A percentile compares a stretch with the other conserved stretches of the same genome.
Conservation (phyloP, 1,284 basidiomycete genomes). For the Cutaneotrichosporon cavernicola region DNA sequence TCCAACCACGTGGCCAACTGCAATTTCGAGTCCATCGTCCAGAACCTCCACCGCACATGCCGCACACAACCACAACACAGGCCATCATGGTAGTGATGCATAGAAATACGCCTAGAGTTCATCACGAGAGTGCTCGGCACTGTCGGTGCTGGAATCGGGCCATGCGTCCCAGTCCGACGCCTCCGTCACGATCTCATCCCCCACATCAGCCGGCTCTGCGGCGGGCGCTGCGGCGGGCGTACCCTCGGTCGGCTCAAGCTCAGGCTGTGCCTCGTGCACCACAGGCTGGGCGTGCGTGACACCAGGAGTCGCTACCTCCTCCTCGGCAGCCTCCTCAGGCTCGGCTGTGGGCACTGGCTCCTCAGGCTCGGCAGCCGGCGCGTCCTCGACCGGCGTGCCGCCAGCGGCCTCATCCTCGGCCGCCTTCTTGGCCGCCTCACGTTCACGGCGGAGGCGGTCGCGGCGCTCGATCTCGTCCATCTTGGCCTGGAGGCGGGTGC, state of each 20-base stretch:
- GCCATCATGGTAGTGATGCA: conserved; percentile 5
- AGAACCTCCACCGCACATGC: neutral
- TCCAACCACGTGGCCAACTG: neutral
- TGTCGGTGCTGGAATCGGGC: conserved; percentile 1
- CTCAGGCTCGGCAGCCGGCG: conserved; percentile 18
- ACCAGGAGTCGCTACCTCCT: conserved; percentile 12
- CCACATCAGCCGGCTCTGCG: conserved; percentile 20
- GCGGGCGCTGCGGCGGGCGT: conserved; percentile 17
- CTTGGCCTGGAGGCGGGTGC: conserved; percentile 38
- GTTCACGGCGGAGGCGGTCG: conserved; percentile 41
- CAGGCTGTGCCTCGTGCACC: conserved; percentile 9
- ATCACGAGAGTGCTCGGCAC: conserved; percentile 14
- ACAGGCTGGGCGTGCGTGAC: conserved; percentile 9
- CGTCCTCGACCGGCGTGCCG: conserved; percentile 19
- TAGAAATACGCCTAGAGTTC: conserved; percentile 15
- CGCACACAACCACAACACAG: neutral
- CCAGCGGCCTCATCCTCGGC: conserved; percentile 14
- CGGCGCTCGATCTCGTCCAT: conserved; percentile 46
- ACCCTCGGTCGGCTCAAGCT: conserved; percentile 16
- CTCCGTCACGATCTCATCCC: neutral
- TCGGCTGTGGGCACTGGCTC: conserved; percentile 17
- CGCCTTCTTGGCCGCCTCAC: conserved; percentile 29
- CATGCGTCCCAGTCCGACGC: conserved; percentile 9
- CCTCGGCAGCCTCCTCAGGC: conserved; percentile 19
- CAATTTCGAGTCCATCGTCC: conserved; percentile 3